These are phyloP conservation scores for Suhomyces guaymorum DNA, from an alignment of 1,139 yeast species.

Conservation along the genomic window DNA sequence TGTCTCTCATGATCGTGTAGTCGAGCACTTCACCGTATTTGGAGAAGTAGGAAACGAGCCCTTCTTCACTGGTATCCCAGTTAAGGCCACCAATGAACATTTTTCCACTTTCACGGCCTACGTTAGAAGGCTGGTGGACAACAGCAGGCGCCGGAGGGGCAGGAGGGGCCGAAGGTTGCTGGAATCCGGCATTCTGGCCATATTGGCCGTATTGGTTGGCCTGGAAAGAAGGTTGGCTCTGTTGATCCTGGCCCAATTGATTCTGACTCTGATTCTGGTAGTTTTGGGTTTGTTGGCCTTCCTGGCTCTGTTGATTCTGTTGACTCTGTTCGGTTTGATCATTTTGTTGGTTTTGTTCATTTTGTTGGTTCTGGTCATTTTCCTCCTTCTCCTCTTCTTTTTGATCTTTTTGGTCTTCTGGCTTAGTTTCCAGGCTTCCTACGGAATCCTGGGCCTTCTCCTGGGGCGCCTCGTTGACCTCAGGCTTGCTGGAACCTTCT, in stretches of 20 bases:
- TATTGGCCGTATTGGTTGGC: conserved; percentile 1
- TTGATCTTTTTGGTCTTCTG: neutral
- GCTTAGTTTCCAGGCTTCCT: conserved; percentile 12
- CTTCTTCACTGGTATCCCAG: conserved; percentile 96
- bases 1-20: conserved; percentile 92
- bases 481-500: conserved; percentile 10
- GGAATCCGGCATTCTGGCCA: conserved; percentile 3
- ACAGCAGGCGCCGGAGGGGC: too few relatives aligned
- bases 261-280: neutral
- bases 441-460: too few relatives aligned
- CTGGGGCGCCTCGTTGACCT: neutral
- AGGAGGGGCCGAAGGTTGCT: conserved; percentile 5
- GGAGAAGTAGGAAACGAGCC: conserved; percentile 75
- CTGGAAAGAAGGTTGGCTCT: too few relatives aligned
- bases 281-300: neutral
- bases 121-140: conserved; percentile 34
- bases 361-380: neutral
- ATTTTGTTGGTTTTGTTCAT: neutral
- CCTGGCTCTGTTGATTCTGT: neutral
- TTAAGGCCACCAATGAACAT: conserved; percentile 98
- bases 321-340: neutral
- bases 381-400: neutral
- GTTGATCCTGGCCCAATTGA: neutral
- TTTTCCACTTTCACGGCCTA: conserved; percentile 65
- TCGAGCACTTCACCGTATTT: conserved; percentile 91